These are phyloP conservation scores for Aspergillus mulundensis DNA, from an alignment of 495 filamentous ascomycete genomes.

Conservation along the genomic window DNA sequence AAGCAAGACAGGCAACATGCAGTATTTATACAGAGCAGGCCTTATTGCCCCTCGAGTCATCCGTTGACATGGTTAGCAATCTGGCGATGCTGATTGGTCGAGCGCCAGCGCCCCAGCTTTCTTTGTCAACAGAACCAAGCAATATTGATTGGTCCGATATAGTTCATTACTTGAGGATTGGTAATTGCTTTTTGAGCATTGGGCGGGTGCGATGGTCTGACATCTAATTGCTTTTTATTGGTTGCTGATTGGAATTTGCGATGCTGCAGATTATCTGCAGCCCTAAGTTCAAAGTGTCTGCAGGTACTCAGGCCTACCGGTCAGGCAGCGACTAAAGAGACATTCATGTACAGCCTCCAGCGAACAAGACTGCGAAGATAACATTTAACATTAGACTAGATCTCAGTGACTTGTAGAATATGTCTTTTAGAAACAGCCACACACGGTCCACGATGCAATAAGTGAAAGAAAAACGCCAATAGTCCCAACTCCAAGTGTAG, in stretches of 20 bases:
- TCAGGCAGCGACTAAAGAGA: no score
- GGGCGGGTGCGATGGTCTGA: neutral
- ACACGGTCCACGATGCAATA: neutral
- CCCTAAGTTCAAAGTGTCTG: neutral
- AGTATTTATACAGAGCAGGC: slow-evolving; percentile 29
- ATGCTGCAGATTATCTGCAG: neutral
- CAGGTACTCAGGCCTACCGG: no score
- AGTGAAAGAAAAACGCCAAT: slow-evolving; percentile 5
- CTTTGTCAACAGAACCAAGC: neutral
- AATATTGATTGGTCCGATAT: neutral
- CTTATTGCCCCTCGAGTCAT: slow-evolving; percentile 12
- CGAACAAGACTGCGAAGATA: neutral
- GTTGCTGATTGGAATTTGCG: neutral
- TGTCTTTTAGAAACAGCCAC: neutral
- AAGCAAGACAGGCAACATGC: slow-evolving; percentile 1
- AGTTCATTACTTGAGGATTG: neutral
- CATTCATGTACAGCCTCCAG: no score
- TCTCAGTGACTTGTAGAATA: neutral
- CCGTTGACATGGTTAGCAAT: slow-evolving; percentile 26
- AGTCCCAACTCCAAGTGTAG: neutral
- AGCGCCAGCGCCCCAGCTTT: neutral
- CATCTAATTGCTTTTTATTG: neutral
- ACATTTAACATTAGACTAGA: neutral
- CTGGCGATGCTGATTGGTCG: slow-evolving; percentile 23
- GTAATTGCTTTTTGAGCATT: slow-evolving; percentile 6